Conservation (phyloP, 768 basidiomycete genomes). For the Lentinula sp. region DNA sequence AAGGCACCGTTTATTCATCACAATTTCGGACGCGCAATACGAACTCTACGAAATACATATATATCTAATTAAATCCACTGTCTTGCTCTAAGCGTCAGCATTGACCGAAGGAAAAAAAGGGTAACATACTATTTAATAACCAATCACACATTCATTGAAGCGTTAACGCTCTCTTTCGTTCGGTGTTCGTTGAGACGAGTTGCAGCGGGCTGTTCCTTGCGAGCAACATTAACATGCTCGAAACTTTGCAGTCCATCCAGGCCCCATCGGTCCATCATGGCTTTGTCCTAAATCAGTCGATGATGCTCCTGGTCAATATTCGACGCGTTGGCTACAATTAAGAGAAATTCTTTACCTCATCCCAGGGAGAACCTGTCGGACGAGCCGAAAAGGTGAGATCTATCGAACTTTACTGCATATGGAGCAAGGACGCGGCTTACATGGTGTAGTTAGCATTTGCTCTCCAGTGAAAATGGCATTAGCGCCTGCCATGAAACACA, state of each 20-base stretch:
- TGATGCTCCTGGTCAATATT: conserved; percentile 7
- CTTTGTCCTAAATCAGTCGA: conserved; percentile 60
- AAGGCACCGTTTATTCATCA: neutral
- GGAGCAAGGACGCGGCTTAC: conserved; percentile 38
- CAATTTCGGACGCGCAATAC: neutral
- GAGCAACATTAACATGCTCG: conserved; percentile 58
- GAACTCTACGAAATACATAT: neutral
- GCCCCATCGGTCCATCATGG: conserved; percentile 92
- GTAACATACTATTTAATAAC: neutral
- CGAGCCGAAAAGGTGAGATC: conserved; percentile 7
- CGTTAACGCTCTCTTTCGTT: neutral
- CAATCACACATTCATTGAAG: neutral
- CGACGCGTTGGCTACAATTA: neutral
- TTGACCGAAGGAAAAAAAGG: neutral
- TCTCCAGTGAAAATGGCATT: conserved; percentile 99
- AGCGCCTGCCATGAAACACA: conserved; percentile 98
- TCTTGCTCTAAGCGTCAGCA: neutral
- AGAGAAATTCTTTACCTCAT: conserved; percentile 50
- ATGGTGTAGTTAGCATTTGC: conserved; percentile 95
- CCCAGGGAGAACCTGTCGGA: conserved; percentile 80
- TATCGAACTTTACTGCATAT: conserved; percentile 4
- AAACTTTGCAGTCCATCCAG: conserved; percentile 89
- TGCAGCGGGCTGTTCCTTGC: conserved; percentile 40
- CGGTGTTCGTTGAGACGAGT: conserved; percentile 3
- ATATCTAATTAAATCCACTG: neutral